A percentile compares a stretch with the other conserved stretches of the same genome.
phyloP scores from a whole-genome alignment of 2,329 filamentous ascomycete species.

The Fusarium tricinctum region DNA sequence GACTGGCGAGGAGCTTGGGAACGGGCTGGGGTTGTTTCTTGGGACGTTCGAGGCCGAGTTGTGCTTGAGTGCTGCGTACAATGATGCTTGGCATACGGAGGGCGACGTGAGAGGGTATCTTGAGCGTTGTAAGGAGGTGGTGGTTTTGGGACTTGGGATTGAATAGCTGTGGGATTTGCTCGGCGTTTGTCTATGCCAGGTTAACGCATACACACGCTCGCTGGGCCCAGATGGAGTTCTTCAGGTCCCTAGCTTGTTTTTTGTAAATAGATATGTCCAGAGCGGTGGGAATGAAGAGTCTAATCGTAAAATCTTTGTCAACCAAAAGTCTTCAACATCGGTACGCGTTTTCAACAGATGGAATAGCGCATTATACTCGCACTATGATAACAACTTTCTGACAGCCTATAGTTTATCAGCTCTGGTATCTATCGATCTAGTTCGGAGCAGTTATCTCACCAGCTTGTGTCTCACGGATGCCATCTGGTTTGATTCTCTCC shows the following conservation, averaged over 20 bases:
- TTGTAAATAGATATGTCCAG: no score
- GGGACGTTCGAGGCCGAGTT: conserved; percentile 56
- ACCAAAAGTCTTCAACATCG: no score
- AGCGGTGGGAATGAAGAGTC: no score
- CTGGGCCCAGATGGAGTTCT: no score
- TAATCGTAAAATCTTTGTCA: no score
- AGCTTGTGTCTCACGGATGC: not conserved
- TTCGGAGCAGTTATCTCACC: not conserved
- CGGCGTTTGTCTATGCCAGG: not conserved
- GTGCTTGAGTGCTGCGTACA: conserved; percentile 58
- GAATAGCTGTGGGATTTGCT: rapidly evolving
- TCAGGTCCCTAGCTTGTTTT: no score
- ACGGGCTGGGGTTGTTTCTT: conserved; percentile 56
- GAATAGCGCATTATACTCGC: no score
- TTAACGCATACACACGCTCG: not conserved
- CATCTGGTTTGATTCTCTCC: not conserved
- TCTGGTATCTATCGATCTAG: not conserved
- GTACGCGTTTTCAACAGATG: no score
- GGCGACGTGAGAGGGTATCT: conserved; percentile 42
- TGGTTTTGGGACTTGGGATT: not conserved
- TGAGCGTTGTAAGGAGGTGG: conserved; percentile 34
- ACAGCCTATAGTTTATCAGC: not conserved
- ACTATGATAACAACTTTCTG: no score
- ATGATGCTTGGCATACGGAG: conserved; percentile 59
- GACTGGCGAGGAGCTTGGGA: conserved; percentile 61